phyloP scores from a whole-genome alignment of 2,329 filamentous ascomycete species.

The Diaporthe australafricana region DNA sequence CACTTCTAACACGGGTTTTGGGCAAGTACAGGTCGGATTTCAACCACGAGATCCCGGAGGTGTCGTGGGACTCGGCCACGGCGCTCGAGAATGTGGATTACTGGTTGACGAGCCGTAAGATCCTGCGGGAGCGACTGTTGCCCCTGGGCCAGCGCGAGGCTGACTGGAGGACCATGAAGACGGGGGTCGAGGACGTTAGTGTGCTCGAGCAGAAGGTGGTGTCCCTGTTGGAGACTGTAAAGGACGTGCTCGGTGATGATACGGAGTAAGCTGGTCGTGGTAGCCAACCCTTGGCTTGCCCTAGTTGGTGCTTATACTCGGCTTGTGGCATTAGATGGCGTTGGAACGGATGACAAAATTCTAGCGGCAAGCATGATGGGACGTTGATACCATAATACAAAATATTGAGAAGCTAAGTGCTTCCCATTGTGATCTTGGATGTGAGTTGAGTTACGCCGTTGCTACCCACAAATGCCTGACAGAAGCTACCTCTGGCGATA shows the following conservation, averaged over 20 bases:
- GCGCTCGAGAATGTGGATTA: slow-evolving; percentile 88
- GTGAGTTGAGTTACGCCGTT: slow-evolving; percentile 17
- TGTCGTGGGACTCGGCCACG: slow-evolving; percentile 79
- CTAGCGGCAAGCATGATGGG: slow-evolving; percentile 27
- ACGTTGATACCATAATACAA: slow-evolving; percentile 35
- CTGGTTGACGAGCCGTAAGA: slow-evolving; percentile 76
- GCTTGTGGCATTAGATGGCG: slow-evolving; percentile 33
- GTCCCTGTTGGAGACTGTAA: slow-evolving; percentile 72
- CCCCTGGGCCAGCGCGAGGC: slow-evolving; percentile 79
- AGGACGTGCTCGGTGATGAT: slow-evolving; percentile 65
- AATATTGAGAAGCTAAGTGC: not conserved
- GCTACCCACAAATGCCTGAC: not conserved
- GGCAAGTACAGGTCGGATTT: slow-evolving; percentile 73
- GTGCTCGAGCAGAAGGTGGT: slow-evolving; percentile 82
- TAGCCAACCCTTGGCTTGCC: not conserved
- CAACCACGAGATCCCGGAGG: slow-evolving; percentile 76
- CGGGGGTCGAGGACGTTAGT: slow-evolving; percentile 64
- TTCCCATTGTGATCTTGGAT: not conserved
- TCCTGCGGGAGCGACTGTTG: slow-evolving; percentile 78
- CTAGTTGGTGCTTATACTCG: not conserved
- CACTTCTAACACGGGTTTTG: slow-evolving; percentile 80
- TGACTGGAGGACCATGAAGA: slow-evolving; percentile 64
- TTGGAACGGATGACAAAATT: slow-evolving; percentile 32
- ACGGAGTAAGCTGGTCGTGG: slow-evolving; percentile 50
- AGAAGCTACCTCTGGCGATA: not conserved